Evolutionary conservation across 108 stramenopile genomes (phyloP), one percentile per base, ranked within the genome.

Genomic region (Seminavis robusta): DNA sequence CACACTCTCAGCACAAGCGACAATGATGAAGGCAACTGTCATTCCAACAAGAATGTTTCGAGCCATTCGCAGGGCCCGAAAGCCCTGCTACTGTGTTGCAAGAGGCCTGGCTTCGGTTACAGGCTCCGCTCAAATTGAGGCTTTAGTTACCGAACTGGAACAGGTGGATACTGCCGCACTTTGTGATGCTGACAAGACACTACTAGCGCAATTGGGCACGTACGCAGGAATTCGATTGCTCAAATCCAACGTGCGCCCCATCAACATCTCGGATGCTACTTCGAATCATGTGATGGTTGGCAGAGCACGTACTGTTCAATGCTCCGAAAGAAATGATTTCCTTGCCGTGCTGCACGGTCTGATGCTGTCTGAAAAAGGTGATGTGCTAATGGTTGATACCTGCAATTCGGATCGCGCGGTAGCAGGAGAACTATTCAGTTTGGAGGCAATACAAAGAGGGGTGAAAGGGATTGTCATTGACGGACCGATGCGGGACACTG

Each of bases 401-500:
- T 27, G 45, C 27, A 57, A 56, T 2, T 75, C 73, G 28, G 68
- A 65, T 24, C 49, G 74, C n/a, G 78, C 78, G 6, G 78, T 79
- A 25, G 78, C 78, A 36, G 78, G 78, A n/a, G 55, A 65, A 21
- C 50, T 79, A 32, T 75, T 79, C 50, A 41, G 46, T 17, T 39
- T 55, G 0, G 73, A 79, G 37, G 78, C 74, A 4, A 47, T 48
- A 34, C 42, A 71, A 21, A 59, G 61, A 45, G 70, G 70, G n/a
- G 24, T 71, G 19, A 57, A 43, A 9, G 78, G 78, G 2, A 74
- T 79, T 40, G 61, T 79, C 17, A 56, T 79, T 20, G 78, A 74
- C 59, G 73, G 78, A 24, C 78, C 78, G 16, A 59, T 79, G 8
- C 52, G 78, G 31, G 73, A 75, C 49, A 63, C 70, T 13, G 46